Conservation (phyloP, 371 early-diverging fungal genomes). For the Neoconidiobolus thromboides region DNA sequence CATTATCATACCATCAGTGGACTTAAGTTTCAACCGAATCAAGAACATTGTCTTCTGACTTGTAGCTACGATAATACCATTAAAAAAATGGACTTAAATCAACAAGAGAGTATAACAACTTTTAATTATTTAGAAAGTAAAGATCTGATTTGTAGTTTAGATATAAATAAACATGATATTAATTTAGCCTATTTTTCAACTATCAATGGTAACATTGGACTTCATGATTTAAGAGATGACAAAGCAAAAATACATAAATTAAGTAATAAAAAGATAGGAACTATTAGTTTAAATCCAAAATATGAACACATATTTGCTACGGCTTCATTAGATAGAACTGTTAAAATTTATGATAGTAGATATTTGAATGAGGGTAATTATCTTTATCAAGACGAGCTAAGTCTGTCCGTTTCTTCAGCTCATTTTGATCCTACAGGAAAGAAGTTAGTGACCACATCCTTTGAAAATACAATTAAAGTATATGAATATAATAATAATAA, state of each 20-base stretch:
- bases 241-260: constrained; percentile 9
- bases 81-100: constrained; percentile 34
- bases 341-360: constrained; percentile 56
- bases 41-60: constrained; percentile 26
- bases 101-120: constrained; percentile 10
- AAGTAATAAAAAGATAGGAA: constrained; percentile 44
- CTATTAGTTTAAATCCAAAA: constrained; percentile 44
- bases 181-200: constrained; percentile 32
- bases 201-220: constrained; percentile 30
- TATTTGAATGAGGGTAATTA: not conserved
- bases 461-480: constrained; percentile 12
- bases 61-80: constrained; percentile 48
- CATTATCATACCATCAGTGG: constrained; percentile 30
- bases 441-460: constrained; percentile 18
- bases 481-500: constrained; percentile 5
- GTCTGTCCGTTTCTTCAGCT: constrained; percentile 38
- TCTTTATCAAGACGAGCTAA: constrained; percentile 14
- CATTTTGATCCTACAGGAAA: constrained; percentile 50
- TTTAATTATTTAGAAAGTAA: constrained; percentile 11
- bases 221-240: constrained; percentile 23
- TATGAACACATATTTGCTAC: constrained; percentile 35
- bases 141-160: not conserved
- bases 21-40: constrained; percentile 25
- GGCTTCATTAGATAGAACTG: constrained; percentile 39
- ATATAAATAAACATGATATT: constrained; percentile 14